phyloP scores from a whole-genome alignment of 2,329 filamentous ascomycete genomes.

The Drechmeria coniospora region DNA sequence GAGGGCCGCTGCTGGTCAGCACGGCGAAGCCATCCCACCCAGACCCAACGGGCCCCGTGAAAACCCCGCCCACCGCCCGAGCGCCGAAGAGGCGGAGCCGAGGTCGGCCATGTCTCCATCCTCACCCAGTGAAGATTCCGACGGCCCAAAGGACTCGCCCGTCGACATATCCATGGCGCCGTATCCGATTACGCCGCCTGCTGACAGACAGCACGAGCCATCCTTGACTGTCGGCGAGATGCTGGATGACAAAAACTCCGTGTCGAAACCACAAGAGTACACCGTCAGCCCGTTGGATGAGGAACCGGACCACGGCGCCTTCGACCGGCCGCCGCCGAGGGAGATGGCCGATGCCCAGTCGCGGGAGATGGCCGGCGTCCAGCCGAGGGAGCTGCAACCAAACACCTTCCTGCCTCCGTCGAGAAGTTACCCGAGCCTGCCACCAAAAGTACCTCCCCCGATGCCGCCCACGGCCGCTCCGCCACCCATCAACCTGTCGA shows the following conservation, averaged over 20 bases:
- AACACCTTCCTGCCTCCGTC: slow-evolving; percentile 39
- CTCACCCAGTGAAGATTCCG: slow-evolving; percentile 35
- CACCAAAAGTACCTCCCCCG: slow-evolving; percentile 37
- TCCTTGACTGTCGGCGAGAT: slow-evolving; percentile 33
- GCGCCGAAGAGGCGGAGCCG: too few species aligned
- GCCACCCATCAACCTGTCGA: slow-evolving; percentile 24
- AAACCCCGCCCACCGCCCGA: too few species aligned
- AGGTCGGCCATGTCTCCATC: slow-evolving; percentile 17
- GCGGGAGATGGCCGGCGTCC: slow-evolving; percentile 25
- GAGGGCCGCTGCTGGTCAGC: slow-evolving; percentile 10
- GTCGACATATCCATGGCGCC: slow-evolving; percentile 43
- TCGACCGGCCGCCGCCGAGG: too few species aligned
- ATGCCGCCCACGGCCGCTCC: slow-evolving; percentile 24
- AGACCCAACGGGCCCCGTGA: too few species aligned
- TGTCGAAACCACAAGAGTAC: slow-evolving; percentile 47
- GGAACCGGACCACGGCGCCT: too few species aligned
- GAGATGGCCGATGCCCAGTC: slow-evolving; percentile 30
- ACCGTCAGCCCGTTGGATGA: slow-evolving; percentile 40
- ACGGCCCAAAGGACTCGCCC: slow-evolving; percentile 39
- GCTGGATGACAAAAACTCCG: slow-evolving; percentile 39
- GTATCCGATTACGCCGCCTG: slow-evolving; percentile 50
- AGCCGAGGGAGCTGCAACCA: slow-evolving; percentile 31
- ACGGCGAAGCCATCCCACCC: slow-evolving; percentile 4
- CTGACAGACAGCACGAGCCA: slow-evolving; percentile 27
- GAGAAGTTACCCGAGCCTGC: slow-evolving; percentile 35